Evolutionary conservation across 1,284 basidiomycete genomes (phyloP).

Genomic region (Trichosporon coremiiforme): DNA sequence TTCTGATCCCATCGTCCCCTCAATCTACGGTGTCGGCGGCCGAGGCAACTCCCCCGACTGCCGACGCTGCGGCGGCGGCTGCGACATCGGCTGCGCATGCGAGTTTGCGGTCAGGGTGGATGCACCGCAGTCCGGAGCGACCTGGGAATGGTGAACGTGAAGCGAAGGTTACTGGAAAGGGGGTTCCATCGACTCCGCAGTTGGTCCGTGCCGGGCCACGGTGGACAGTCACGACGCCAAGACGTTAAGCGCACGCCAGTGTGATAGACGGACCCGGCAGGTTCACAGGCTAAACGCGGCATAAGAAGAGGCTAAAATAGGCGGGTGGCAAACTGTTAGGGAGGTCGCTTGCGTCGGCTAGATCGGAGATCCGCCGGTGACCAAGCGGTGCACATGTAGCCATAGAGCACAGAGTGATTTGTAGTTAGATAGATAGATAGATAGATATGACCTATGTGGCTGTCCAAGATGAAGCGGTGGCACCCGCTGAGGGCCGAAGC

Average conservation of each 20-base stretch:
- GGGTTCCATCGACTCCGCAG: not conserved
- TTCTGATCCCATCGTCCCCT: slow-evolving; percentile 13
- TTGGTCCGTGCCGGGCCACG: not conserved
- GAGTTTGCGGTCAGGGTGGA: not conserved
- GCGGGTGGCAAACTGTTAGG: not conserved
- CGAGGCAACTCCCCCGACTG: not conserved
- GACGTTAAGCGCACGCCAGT: not conserved
- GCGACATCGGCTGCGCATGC: not conserved
- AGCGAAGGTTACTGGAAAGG: not conserved
- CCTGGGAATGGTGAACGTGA: not conserved
- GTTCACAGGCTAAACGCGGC: not conserved
- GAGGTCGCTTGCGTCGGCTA: slow-evolving; percentile 7
- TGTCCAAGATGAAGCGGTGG: slow-evolving; percentile 8
- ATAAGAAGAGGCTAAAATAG: not conserved
- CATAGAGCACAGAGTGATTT: not conserved
- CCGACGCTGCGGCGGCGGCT: not conserved
- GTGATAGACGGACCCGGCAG: not conserved
- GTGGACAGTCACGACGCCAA: slow-evolving; percentile 15
- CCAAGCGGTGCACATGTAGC: not conserved
- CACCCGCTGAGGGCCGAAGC: slow-evolving; percentile 3
- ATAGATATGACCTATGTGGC: slow-evolving; percentile 5
- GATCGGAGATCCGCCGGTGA: not conserved
- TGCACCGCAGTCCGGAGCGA: not conserved
- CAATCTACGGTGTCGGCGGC: not conserved
- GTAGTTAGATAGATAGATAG: not conserved